These are phyloP conservation scores for Ormosia semicastrata DNA, from an alignment of 306 rosid genomes.

Conservation along the genomic window DNA sequence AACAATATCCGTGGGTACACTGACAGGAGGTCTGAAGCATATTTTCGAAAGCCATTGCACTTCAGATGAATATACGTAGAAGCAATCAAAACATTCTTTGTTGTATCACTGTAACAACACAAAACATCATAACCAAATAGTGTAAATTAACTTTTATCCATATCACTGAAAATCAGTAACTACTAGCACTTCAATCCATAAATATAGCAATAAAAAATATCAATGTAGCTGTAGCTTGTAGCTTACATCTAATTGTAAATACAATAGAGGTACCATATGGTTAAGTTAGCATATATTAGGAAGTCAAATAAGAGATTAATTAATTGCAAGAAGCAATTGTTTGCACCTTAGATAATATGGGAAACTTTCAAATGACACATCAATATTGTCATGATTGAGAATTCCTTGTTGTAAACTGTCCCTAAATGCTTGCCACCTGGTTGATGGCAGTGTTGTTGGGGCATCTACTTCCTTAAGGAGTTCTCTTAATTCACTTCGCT, in stretches of 20 bases:
- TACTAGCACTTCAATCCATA: not conserved
- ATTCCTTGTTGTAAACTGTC: conserved; percentile 67
- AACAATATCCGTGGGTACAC: conserved; percentile 76
- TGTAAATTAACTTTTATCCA: conserved; percentile 10
- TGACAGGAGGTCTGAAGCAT: conserved; percentile 70
- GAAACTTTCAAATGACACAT: conserved; percentile 78
- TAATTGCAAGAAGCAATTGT: conserved; percentile 5
- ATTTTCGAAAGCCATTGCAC: conserved; percentile 66
- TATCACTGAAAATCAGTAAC: conserved; percentile 8
- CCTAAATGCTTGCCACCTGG: conserved; percentile 69
- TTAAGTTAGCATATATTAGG: not conserved
- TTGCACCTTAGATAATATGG: conserved; percentile 90
- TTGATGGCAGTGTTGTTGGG: conserved; percentile 50
- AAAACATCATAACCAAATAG: conserved; percentile 16
- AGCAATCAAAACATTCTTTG: conserved; percentile 71
- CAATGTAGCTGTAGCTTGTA: not conserved
- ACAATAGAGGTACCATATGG: not conserved
- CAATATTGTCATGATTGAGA: conserved; percentile 60
- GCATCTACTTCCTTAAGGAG: conserved; percentile 61
- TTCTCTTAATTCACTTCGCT: conserved; percentile 63
- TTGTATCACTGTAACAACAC: conserved; percentile 72
- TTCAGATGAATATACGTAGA: conserved; percentile 81
- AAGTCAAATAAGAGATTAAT: conserved; percentile 11
- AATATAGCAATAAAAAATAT: not conserved
- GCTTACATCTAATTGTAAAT: conserved; percentile 9